A percentile compares a stretch with the other conserved stretches of the same genome.
phyloP scores from a whole-genome alignment of 164 flowering plant species.

The Warburgia ugandensis region DNA sequence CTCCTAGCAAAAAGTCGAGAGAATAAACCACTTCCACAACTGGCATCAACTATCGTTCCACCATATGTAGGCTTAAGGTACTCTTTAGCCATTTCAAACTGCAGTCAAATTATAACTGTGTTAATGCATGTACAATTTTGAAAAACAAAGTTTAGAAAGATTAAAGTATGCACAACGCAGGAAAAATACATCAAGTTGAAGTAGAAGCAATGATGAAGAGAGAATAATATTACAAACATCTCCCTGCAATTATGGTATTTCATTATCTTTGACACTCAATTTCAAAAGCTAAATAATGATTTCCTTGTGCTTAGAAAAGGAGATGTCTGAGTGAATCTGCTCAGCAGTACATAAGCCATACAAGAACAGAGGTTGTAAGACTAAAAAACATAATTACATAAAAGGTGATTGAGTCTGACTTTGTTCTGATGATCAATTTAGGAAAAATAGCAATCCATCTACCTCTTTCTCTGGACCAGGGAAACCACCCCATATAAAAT shows the following conservation, averaged over 20 bases:
- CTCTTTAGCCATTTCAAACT: conserved; percentile 80
- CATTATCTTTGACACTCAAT: too few relatives aligned
- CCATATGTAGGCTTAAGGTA: conserved; percentile 72
- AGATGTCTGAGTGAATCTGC: too few relatives aligned
- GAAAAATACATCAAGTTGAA: too few relatives aligned
- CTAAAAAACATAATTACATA: background rate
- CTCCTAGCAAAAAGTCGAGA: conserved; percentile 76
- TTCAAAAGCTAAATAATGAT: background rate
- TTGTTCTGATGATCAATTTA: background rate
- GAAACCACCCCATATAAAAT: conserved; percentile 67
- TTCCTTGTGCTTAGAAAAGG: too few relatives aligned
- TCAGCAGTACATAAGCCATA: too few relatives aligned
- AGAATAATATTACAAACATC: too few relatives aligned
- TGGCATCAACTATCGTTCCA: conserved; percentile 85
- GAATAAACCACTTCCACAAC: conserved; percentile 89
- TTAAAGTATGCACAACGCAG: too few relatives aligned
- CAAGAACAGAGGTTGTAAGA: background rate
- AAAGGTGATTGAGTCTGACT: background rate
- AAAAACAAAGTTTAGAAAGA: too few relatives aligned
- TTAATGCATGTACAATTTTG: background rate
- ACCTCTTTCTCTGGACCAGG: conserved; percentile 94
- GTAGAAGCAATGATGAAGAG: too few relatives aligned
- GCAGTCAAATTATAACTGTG: conserved; percentile 20
- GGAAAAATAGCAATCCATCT: background rate
- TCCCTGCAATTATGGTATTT: too few relatives aligned